Percentiles rank a stretch among this genome's conserved stretches.
Evolutionary conservation across 2,329 filamentous ascomycete species (phyloP).

Genomic region (Pseudogymnoascus sp.): DNA sequence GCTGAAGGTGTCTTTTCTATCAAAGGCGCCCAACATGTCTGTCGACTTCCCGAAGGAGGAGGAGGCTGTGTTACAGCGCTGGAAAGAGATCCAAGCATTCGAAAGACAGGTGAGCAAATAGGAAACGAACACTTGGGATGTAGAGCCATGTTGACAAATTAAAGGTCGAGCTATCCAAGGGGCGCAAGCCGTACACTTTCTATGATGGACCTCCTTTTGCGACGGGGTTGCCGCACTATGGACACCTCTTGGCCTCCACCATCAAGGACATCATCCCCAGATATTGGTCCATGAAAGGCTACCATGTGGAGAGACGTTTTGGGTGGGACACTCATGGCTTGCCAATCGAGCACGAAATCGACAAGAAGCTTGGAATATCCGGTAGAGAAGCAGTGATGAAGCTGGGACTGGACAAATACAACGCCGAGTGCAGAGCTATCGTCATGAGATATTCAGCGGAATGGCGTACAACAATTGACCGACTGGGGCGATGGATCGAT

Average conservation of each 20-base stretch:
- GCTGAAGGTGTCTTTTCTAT: neutral
- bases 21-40: conserved; percentile 48
- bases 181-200: conserved; percentile 82
- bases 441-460: conserved; percentile 86
- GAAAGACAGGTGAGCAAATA: conserved; percentile 58
- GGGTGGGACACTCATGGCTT: conserved; percentile 92
- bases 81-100: conserved; percentile 91
- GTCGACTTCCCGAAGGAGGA: conserved; percentile 93
- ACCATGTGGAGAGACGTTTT: conserved; percentile 84
- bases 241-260: conserved; percentile 73
- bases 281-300: conserved; percentile 97
- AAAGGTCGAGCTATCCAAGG: conserved; percentile 70
- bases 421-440: conserved; percentile 83
- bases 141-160: conserved; percentile 1
- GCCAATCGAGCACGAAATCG: conserved; percentile 94
- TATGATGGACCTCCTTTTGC: conserved; percentile 82
- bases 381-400: conserved; percentile 81
- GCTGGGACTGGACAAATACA: conserved; percentile 83
- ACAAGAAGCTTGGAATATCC: conserved; percentile 88
- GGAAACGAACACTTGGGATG: neutral
- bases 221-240: conserved; percentile 62
- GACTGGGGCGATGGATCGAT: conserved; percentile 91
- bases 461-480: conserved; percentile 82
- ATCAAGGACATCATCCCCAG: conserved; percentile 96
- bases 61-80: conserved; percentile 73